A percentile compares a stretch with the other conserved stretches of the same genome.
Evolutionary conservation across 169 alveolate genomes (phyloP).

Genomic region (Plasmodium reichenowi): DNA sequence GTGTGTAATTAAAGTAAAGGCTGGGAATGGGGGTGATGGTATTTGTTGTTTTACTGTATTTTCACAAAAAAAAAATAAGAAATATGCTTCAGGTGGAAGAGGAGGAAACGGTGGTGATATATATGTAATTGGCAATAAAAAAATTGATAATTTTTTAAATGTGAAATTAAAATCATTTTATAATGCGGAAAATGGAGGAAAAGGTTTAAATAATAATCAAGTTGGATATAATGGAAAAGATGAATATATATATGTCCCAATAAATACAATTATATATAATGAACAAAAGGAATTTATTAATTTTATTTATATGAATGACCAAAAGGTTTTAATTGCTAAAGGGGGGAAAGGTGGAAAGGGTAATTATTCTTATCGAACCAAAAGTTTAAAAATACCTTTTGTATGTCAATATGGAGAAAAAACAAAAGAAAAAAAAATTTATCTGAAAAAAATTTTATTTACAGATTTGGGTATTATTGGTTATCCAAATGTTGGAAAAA

Average conservation of each 20-base stretch:
- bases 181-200: conserved; percentile 89
- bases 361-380: conserved; percentile 85
- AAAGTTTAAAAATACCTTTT: conserved; percentile 77
- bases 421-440: conserved; percentile 71
- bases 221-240: conserved; percentile 91
- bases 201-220: conserved; percentile 76
- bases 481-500: conserved; percentile 74
- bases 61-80: conserved; percentile 88
- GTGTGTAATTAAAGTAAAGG: conserved; percentile 82
- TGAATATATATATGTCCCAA: conserved; percentile 87
- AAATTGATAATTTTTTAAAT: conserved; percentile 81
- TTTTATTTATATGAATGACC: conserved; percentile 78
- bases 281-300: conserved; percentile 74
- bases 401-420: conserved; percentile 78
- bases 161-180: conserved; percentile 82
- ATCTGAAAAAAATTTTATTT: conserved; percentile 57
- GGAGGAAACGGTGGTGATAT: conserved; percentile 96
- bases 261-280: conserved; percentile 91
- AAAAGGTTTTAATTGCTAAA: conserved; percentile 85
- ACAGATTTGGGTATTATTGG: conserved; percentile 74
- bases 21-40: conserved; percentile 94
- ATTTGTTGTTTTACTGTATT: conserved; percentile 79
- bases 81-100: conserved; percentile 95
- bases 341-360: conserved; percentile 96
- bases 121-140: conserved; percentile 83